These are phyloP conservation scores for Termitomyces bulborhizus DNA, from an alignment of 768 basidiomycete species.

Conservation along the genomic window DNA sequence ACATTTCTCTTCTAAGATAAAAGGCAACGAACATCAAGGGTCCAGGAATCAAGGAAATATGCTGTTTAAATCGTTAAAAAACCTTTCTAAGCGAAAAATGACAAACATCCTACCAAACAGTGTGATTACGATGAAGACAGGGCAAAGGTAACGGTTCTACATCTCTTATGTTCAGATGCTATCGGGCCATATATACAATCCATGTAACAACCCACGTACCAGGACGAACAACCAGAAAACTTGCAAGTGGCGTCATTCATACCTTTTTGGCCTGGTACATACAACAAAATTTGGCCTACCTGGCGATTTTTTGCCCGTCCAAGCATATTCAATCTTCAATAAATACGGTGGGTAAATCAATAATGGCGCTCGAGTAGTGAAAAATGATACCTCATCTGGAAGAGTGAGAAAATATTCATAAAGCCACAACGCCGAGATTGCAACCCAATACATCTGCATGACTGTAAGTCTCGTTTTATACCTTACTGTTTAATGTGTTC, in stretches of 20 bases:
- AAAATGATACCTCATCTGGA: constrained; percentile 6
- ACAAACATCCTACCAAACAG: constrained; percentile 3
- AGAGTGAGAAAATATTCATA: constrained; percentile 14
- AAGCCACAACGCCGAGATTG: constrained; percentile 11
- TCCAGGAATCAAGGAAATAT: constrained; percentile 3
- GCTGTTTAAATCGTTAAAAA: background rate
- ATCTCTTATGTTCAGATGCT: background rate
- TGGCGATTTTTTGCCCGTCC: background rate
- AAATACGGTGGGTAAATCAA: background rate
- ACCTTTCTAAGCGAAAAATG: background rate
- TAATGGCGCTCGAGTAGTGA: fast-evolving
- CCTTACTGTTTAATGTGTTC: background rate
- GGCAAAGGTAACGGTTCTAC: constrained; percentile 14
- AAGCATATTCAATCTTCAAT: background rate
- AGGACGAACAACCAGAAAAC: constrained; percentile 7
- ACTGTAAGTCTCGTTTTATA: background rate
- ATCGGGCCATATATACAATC: too few relatives aligned
- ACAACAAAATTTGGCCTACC: background rate
- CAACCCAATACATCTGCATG: constrained; percentile 9
- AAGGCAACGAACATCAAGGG: background rate
- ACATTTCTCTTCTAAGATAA: background rate
- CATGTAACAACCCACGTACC: background rate
- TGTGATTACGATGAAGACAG: constrained; percentile 11
- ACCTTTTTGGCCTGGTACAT: too few relatives aligned
- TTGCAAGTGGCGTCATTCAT: background rate